A percentile compares a stretch with the other conserved stretches of the same genome.
These are phyloP conservation scores for Amphicarpaea edgeworthii DNA, from an alignment of 306 rosid genomes.

Conservation along the genomic window DNA sequence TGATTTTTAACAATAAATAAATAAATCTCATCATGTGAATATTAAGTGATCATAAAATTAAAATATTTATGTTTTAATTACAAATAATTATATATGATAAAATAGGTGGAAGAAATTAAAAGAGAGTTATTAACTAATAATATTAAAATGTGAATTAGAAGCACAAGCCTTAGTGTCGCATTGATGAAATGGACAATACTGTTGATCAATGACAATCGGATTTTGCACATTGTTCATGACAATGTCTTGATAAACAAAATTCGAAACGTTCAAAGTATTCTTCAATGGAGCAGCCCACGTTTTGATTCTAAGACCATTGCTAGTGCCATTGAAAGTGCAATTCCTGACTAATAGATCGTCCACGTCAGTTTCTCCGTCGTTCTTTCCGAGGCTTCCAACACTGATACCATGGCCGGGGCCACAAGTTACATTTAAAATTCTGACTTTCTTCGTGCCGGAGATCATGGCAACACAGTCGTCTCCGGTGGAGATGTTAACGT, in stretches of 20 bases:
- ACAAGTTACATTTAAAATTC: slow-evolving; percentile 49
- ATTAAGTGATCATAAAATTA: too few species aligned
- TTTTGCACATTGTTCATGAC: slow-evolving; percentile 49
- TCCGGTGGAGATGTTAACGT: slow-evolving; percentile 50
- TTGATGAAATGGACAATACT: slow-evolving; percentile 54
- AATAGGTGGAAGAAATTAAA: neutral
- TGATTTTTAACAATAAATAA: too few species aligned
- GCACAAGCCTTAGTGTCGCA: slow-evolving; percentile 50
- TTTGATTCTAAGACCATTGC: slow-evolving; percentile 70
- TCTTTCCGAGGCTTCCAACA: slow-evolving; percentile 67
- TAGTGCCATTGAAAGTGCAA: slow-evolving; percentile 54
- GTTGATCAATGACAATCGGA: slow-evolving; percentile 69
- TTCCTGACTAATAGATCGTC: slow-evolving; percentile 51
- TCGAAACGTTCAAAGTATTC: slow-evolving; percentile 35
- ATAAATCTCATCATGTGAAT: too few species aligned
- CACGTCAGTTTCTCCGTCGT: slow-evolving; percentile 48
- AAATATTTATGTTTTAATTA: too few species aligned
- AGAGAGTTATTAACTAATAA: too few species aligned
- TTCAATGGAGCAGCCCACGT: slow-evolving; percentile 58
- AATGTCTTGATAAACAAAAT: slow-evolving; percentile 60
- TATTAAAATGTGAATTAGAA: neutral
- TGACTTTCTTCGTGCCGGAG: slow-evolving; percentile 49
- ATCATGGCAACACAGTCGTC: slow-evolving; percentile 72
- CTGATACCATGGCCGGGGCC: slow-evolving; percentile 87
- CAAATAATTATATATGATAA: neutral